Base-by-base conservation (phyloP, 345 rosid genomes). In the Hypericum perforatum region DNA sequence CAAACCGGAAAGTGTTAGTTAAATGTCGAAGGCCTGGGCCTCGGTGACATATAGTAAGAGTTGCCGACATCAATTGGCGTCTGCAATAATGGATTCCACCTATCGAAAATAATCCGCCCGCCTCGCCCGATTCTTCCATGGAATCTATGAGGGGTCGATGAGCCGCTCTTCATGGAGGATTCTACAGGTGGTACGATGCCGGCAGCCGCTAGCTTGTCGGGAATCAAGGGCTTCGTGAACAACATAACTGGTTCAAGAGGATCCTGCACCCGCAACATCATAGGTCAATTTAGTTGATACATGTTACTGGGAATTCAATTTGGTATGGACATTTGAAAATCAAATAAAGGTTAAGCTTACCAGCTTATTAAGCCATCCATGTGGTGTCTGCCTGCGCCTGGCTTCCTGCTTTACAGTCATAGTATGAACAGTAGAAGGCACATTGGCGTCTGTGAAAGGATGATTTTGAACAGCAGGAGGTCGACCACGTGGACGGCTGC, bases 71-170 rank as follows among this genome's bases (percentile, higher is more conserved):
- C 82, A 40, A 85, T 79, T 42, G 82, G 81, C 41, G 89, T 58
- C 12, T 78, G 90, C 74, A 78, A 73, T 39, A 88, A 80, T 54
- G 87, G 95, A 72, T 85, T 89, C 95, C 97, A 88, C 77, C 99
- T 76, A 58, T 92, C 97, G 59, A 89, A 92, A 11, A 92, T 61
- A 14, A 89, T 85, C 13, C 99, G 77, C 9, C 97, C 97, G 65
- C 99, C 99, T 2, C 99, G 88, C 3, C 99, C 97, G 41, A 92
- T 80, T 70, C 98, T 85, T 63, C 99, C 99, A 10, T 67, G 84
- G 57, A 80, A 86, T 74, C 76, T 81, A 15, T 67, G 68, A 37
- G 74, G 68, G 22, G 77, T 54, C 5, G 78, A 47, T 0, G 65
- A 40, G 51, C 74, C 71, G 62, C 63, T 78, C 64, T 64, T 75